A percentile compares a stretch with the other conserved stretches of the same genome.
Conservation (phyloP, 2,329 filamentous ascomycete genomes). For the Teratosphaeria zuluensis region DNA sequence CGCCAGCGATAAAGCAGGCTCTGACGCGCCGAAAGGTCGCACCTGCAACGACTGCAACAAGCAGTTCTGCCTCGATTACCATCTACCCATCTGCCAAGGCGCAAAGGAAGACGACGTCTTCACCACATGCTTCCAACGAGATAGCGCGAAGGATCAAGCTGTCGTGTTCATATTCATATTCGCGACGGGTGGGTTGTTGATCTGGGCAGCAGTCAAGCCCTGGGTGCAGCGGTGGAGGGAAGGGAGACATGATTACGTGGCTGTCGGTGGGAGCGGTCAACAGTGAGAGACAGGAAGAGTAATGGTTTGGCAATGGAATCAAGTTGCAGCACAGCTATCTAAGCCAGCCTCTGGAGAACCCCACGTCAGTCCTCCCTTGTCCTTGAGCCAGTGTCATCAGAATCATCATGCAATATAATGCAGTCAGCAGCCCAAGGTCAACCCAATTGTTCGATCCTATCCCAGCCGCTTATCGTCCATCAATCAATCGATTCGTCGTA, state of each 20-base stretch:
- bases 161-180: conserved; percentile 59
- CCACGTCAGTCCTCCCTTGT: neutral
- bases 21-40: conserved; percentile 5
- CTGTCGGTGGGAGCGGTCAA: conserved; percentile 25
- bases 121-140: conserved; percentile 58
- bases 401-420: neutral
- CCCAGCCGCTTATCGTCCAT: neutral
- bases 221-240: conserved; percentile 47
- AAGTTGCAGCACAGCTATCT: neutral
- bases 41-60: conserved; percentile 60
- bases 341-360: neutral
- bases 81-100: conserved; percentile 51
- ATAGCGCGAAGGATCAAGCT: conserved; percentile 57
- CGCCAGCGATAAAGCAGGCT: conserved; percentile 8
- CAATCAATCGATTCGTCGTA: neutral
- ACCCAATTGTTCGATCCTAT: neutral
- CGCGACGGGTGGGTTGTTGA: conserved; percentile 50
- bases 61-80: conserved; percentile 55
- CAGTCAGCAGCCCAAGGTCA: neutral
- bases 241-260: neutral
- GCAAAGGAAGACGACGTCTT: conserved; percentile 57
- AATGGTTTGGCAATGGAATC: neutral
- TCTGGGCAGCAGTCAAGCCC: conserved; percentile 51
- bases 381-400: neutral
- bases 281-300: conserved; percentile 18